These are phyloP conservation scores for Dendrobium chrysotoxum DNA, from an alignment of 106 monocot genomes.

Conservation along the genomic window DNA sequence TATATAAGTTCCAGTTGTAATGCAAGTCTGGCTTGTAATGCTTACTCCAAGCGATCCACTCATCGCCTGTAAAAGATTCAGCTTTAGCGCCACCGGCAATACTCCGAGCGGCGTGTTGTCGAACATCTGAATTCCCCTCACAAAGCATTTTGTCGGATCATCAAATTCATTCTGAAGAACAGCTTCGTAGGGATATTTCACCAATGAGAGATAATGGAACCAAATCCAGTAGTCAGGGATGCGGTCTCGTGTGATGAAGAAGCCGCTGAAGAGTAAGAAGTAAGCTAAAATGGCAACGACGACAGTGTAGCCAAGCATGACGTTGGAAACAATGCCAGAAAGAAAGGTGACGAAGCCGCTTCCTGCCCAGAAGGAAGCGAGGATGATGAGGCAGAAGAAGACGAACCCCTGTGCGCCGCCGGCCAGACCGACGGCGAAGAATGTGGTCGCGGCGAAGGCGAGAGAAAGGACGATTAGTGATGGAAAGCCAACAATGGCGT, in stretches of 20 bases:
- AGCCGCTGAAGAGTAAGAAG: constrained; percentile 88
- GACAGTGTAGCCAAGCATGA: constrained; percentile 77
- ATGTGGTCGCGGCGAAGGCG: constrained; percentile 71
- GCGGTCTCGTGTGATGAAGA: constrained; percentile 82
- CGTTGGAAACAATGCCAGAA: constrained; percentile 69
- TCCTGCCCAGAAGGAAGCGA: constrained; percentile 92
- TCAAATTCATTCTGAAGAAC: constrained; percentile 87
- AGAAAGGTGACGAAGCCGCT: constrained; percentile 91
- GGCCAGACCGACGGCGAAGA: constrained; percentile 81
- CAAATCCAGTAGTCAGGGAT: constrained; percentile 88
- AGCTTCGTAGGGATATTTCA: constrained; percentile 94
- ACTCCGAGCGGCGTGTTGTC: constrained; percentile 64
- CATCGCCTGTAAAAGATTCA: constrained; percentile 44
- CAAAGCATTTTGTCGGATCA: constrained; percentile 55
- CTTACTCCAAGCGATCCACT: constrained; percentile 34
- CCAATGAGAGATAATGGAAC: constrained; percentile 93
- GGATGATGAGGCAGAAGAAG: constrained; percentile 70
- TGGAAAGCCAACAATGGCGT: constrained; percentile 73
- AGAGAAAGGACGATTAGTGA: constrained; percentile 51
- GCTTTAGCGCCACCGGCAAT: constrained; percentile 40
- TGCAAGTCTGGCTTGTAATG: constrained; percentile 36
- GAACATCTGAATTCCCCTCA: constrained; percentile 73
- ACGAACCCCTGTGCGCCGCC: constrained; percentile 63
- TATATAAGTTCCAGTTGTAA: constrained; percentile 55
- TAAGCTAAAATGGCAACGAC: constrained; percentile 76